Base-by-base conservation (phyloP, 345 rosid genomes). In the Eutrema heterophyllum region DNA sequence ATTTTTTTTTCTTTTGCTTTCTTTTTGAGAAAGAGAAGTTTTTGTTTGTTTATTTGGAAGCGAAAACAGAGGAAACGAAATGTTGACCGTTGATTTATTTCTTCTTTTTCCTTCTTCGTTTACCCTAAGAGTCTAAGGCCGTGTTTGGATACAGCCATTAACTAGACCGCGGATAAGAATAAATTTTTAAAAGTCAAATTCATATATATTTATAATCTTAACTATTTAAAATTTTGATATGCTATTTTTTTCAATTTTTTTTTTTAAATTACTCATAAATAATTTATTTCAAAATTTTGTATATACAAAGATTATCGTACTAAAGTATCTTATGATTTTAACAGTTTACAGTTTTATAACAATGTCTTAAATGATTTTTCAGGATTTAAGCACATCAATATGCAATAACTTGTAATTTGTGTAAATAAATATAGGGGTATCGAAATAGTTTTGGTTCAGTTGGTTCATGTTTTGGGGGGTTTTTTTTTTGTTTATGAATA, bases 41-140 rank as follows among this genome's bases (percentile, higher is more conserved):
- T 59, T 58, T 43, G 57, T 60, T 68, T 69, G 44, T 69, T 69
- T 51, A 53, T 76, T 54, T 32, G 36, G 75, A 76, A 70, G 54
- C 71, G 72, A 70, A 70, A 70, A 64, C 68, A 63, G 52, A 68
- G 72, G 53, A 75, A 26, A 43, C 59, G 32, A 59, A 60, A 57
- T 76, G 75, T 76, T 76, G 80, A 76, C 66, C 30, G 71, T 56
- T 77, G 54, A 56, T 56, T 71, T 64, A 45, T 77, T 64, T n/a
- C n/a, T n/a, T n/a, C 12, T 29, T 57, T 45, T 46, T 46, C 32
- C 21, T 60, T 26, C 11, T 44, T 60, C 15, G 30, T 27, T 75
- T 49, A 24, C 27, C 15, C 48, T 32, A 44, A n/a, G 21, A 33
- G 18, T 54, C 10, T 41, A 18, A 40, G n/a, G 21, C 32, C 1